These are phyloP conservation scores for Leishmania tropica DNA, from an alignment of 208 protist species.

Conservation along the genomic window DNA sequence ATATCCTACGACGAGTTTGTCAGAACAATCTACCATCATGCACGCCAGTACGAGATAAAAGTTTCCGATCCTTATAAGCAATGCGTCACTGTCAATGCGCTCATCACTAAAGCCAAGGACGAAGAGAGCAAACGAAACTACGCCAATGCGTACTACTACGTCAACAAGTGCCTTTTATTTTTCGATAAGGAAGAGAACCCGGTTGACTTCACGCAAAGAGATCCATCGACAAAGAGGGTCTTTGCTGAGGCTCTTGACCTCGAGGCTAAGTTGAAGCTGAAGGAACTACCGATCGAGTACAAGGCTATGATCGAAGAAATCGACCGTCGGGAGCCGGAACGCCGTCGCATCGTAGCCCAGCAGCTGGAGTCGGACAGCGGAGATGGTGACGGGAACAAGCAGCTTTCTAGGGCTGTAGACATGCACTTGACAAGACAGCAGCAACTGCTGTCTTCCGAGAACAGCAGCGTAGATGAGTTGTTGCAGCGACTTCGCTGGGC, in stretches of 20 bases:
- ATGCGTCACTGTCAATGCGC: constrained; percentile 23
- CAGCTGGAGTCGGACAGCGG: constrained; percentile 36
- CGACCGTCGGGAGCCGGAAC: constrained; percentile 35
- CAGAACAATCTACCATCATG: constrained; percentile 63
- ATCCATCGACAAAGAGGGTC: constrained; percentile 18
- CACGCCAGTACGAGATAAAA: constrained; percentile 31
- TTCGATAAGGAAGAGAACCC: constrained; percentile 45
- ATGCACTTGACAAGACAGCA: constrained; percentile 19
- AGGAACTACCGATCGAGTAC: constrained; percentile 37
- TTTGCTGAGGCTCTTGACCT: constrained; percentile 34
- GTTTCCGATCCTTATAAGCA: constrained; percentile 15
- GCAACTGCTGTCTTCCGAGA: constrained; percentile 34
- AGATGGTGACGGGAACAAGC: not conserved
- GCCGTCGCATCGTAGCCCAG: constrained; percentile 29
- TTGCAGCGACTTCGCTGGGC: constrained; percentile 20
- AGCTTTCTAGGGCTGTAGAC: not conserved
- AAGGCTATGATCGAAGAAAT: constrained; percentile 41
- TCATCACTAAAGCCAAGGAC: constrained; percentile 20
- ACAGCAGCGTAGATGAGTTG: constrained; percentile 22
- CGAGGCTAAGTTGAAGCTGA: constrained; percentile 24
- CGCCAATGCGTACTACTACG: constrained; percentile 57
- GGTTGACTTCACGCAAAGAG: constrained; percentile 13
- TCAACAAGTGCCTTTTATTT: constrained; percentile 46
- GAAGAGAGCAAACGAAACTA: constrained; percentile 30
- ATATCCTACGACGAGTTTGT: constrained; percentile 56